phyloP scores from a whole-genome alignment of 169 alveolate species.

The Blepharisma undulans region DNA sequence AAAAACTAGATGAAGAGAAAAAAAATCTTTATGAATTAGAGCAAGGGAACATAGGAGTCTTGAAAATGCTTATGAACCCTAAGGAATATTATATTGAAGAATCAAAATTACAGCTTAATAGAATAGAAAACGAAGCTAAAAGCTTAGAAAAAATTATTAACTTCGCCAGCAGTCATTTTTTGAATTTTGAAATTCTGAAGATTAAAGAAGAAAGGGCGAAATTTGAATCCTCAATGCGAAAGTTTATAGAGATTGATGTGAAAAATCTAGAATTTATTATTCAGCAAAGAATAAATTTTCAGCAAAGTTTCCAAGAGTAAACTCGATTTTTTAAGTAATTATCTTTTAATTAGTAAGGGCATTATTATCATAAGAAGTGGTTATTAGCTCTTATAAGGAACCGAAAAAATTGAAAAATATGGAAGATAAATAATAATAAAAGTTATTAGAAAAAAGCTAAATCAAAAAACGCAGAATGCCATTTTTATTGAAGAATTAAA shows the following conservation, averaged over 20 bases:
- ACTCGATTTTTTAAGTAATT: too few species aligned
- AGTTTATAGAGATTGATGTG: neutral
- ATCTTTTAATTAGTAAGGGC: too few species aligned
- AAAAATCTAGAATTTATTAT: too few species aligned
- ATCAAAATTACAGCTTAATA: neutral
- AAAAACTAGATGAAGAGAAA: neutral
- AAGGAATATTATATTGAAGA: neutral
- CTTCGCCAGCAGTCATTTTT: neutral
- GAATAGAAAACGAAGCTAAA: neutral
- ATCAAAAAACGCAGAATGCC: too few species aligned
- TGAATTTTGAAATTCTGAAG: neutral
- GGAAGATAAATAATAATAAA: too few species aligned
- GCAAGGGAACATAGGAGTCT: neutral
- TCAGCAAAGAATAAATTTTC: neutral
- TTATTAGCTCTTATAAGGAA: too few species aligned
- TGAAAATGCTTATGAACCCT: neutral
- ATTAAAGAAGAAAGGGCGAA: neutral
- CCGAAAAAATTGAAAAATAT: too few species aligned
- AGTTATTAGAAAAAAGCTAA: too few species aligned
- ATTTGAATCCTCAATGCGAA: neutral
- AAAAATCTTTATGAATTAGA: neutral
- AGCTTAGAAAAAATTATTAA: neutral
- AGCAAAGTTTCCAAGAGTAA: neutral
- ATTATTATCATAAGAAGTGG: too few species aligned
- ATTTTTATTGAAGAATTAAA: too few species aligned